Percentiles rank a stretch among this genome's conserved stretches.
Evolutionary conservation across 345 rosid genomes (phyloP).

Genomic region (Corymbia maculata): DNA sequence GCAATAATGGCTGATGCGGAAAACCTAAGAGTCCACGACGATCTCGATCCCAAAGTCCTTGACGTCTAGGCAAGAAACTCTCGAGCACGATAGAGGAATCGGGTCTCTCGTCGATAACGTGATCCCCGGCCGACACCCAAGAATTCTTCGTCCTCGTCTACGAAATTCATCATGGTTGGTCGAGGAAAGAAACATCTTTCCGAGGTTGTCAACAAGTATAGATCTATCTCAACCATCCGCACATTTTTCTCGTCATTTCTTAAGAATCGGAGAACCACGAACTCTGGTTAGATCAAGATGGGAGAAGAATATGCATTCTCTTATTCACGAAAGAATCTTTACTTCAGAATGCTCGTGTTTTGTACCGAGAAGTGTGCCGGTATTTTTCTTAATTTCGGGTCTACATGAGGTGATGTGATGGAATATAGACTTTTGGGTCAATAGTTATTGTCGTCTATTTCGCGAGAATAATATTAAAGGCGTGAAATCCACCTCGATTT

Average conservation of each 20-base stretch:
- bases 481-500: not conserved
- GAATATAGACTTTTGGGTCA: not conserved
- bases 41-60: not conserved
- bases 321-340: not conserved
- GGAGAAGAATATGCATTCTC: not conserved
- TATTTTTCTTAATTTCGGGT: not conserved
- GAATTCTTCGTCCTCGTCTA: not conserved
- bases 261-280: not conserved
- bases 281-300: not conserved
- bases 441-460: not conserved
- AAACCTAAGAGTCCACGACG: not conserved
- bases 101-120: not conserved
- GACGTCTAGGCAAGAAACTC: not conserved
- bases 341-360: rapidly evolving
- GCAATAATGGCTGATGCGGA: not conserved
- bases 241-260: not conserved
- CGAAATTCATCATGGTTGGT: not conserved
- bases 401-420: not conserved
- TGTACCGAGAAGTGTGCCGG: rapidly evolving
- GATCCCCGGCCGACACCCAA: not conserved
- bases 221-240: not conserved
- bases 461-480: not conserved
- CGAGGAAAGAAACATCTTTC: not conserved
- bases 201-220: not conserved
- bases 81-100: not conserved